Evolutionary conservation across 129 eudicot species (phyloP), one percentile per base, ranked within the genome.

Genomic region (Scalesia atractyloides): DNA sequence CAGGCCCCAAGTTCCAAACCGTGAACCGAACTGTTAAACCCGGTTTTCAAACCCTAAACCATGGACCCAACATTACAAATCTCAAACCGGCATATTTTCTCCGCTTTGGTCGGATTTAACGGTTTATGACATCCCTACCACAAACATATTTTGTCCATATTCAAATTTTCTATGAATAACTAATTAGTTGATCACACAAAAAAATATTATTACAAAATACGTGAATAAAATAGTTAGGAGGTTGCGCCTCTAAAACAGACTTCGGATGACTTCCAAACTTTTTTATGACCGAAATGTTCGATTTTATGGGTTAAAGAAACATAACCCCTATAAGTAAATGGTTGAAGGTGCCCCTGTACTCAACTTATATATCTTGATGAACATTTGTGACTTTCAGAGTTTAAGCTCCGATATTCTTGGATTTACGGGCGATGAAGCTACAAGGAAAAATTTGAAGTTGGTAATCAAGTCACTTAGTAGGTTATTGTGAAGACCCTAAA

Each of bases 381-480:
- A n/a, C 24, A 39, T 49, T 8, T 61, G 20, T 9, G 7, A 8
- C 44, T 76, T 73, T 73, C 89, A 92, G 97, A 89, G 73, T 77
- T 86, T 92, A 78, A 92, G 88, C 64, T 92, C 97, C 2, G 97
- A 89, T 82, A 82, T 92, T 49, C 69, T 85, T 79, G 96, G 94
- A 59, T 86, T 89, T 70, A 92, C 94, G 61, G 96, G 97, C 12
- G 97, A 92, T 80, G 97, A 92, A 83, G 86, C 97, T 50, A 92
- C 97, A 11, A 86, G 96, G 70, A 82, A 73, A 70, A 89, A 89
- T 54, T 71, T 92, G 66, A 92, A 89, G 80, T 64, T 72, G 82
- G 89, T 92, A 64, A 92, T 92, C 57, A 89, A 89, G 79, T 89
- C 96, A 19, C 87, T 89, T 67, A 89, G 96, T 72, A 84, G 96